These are phyloP conservation scores for Verticillium nonalfalfae DNA, from an alignment of 2,329 filamentous ascomycete genomes.

Conservation along the genomic window DNA sequence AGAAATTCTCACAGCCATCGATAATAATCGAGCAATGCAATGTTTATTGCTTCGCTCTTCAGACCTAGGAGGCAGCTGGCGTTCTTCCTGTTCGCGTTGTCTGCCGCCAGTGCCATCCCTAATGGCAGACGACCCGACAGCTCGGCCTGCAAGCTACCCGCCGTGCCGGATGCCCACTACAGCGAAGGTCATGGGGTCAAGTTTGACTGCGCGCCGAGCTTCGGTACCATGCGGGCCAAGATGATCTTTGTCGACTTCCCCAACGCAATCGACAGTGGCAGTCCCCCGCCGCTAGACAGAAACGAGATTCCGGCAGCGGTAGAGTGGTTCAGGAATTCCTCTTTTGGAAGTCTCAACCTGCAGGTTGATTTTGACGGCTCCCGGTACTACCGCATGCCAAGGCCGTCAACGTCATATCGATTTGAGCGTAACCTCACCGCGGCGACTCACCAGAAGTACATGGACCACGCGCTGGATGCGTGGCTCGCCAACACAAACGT, in stretches of 20 bases:
- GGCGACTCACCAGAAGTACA: constrained; percentile 17
- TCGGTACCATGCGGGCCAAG: constrained; percentile 19
- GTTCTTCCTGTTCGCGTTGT: background rate
- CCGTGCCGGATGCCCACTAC: constrained; percentile 15
- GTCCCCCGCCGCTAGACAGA: constrained; percentile 12
- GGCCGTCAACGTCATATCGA: constrained; percentile 13
- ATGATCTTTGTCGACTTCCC: constrained; percentile 31
- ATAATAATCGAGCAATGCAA: background rate
- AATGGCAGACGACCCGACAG: background rate
- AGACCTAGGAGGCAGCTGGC: background rate
- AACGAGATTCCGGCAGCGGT: constrained; percentile 4
- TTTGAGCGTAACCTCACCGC: constrained; percentile 18
- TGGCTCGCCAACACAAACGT: constrained; percentile 9
- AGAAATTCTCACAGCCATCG: too few species aligned
- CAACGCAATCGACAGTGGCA: constrained; percentile 14
- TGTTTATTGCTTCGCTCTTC: background rate
- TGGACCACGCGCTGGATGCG: constrained; percentile 21
- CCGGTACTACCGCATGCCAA: constrained; percentile 19
- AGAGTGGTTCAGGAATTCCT: constrained; percentile 9
- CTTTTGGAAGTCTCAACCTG: constrained; percentile 11
- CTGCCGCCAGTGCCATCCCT: background rate
- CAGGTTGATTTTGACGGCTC: constrained; percentile 15
- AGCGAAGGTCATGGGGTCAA: constrained; percentile 21
- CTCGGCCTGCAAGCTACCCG: constrained; percentile 15
- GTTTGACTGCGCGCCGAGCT: constrained; percentile 22